Base-by-base conservation (phyloP, 2,329 filamentous ascomycete species). In the Fusarium brevicatenulatum region DNA sequence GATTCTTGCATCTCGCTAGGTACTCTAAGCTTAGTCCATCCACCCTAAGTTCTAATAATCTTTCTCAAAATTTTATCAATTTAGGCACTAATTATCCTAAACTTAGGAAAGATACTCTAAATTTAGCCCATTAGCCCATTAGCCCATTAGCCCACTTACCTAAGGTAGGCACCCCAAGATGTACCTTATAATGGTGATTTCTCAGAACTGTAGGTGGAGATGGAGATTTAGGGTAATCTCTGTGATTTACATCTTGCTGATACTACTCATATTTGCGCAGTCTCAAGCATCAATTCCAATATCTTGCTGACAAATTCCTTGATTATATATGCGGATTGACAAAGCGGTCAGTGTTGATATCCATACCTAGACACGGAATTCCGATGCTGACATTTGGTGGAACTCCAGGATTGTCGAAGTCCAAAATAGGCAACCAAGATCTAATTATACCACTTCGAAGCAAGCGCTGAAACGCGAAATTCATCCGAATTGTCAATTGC, bases 381-480 rank as follows among this genome's bases (percentile, higher is more conserved):
- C 55, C 16, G 55, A 23, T 37, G 23, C 11, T 56, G 19, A 23
- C n/a, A 2, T 28, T 68, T 32, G 21, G 49, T 42, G 57, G 44
- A 37, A 55, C 53, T 44, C n/a, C 34, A 54, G 42, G 49, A 43
- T 54, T 63, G 43, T 58, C 57, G 46, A 60, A 66, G 49, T 70
- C 60, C 64, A 8, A 55, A 74, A 57, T 50, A 56, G 68, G 71
- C 54, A 74, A 63, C 7, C 34, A 13, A 40, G 7, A 52, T 63
- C 34, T 58, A 71, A 67, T 71, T 52, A 61, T 63, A 70, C 11
- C 23, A 16, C 13, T 53, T 18, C 21, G 9, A 57, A 28, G 13
- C 30, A 49, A 18, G 19, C 34, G 43, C n/a, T 7, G 12, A 67
- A 32, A 34, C 9, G 21, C 23, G n/a, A 55, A 56, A 34, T 66